phyloP scores from a whole-genome alignment of 176 grass and related monocot genomes.

The Musa acuminata region DNA sequence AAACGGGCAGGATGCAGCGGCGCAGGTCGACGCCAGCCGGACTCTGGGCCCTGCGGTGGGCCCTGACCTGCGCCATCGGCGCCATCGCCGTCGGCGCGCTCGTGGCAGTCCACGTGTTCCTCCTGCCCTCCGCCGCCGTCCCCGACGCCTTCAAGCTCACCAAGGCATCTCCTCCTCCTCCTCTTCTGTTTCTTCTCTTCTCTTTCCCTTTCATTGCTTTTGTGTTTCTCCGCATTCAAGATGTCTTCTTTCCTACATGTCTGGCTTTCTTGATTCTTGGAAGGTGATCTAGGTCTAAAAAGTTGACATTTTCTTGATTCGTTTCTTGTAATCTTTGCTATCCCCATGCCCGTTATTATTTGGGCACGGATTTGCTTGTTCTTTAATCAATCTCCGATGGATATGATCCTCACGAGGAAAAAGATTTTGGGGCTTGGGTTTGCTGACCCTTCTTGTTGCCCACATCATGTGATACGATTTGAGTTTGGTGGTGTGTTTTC shows the following conservation, averaged over 20 bases:
- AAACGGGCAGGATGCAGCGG: constrained; percentile 33
- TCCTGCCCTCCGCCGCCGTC: constrained; percentile 11
- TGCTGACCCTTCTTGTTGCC: neutral
- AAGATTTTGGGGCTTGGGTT: neutral
- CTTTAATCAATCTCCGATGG: no score
- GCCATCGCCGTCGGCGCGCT: constrained; percentile 37
- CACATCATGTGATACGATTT: neutral
- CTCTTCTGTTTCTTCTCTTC: neutral
- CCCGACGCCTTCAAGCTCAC: constrained; percentile 42
- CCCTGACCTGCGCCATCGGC: constrained; percentile 31
- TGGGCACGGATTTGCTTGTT: no score
- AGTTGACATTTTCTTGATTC: neutral
- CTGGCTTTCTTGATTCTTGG: neutral
- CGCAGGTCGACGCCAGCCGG: constrained; percentile 43
- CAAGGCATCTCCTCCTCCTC: constrained; percentile 27
- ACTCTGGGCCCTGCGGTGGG: constrained; percentile 33
- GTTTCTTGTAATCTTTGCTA: neutral
- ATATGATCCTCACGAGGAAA: neutral
- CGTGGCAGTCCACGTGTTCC: constrained; percentile 43
- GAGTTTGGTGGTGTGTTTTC: neutral
- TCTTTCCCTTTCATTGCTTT: neutral
- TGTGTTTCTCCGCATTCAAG: constrained; percentile 1
- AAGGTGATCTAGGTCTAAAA: neutral
- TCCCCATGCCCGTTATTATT: no score
- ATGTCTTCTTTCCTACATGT: neutral